phyloP scores from a whole-genome alignment of 345 rosid genomes.

The Capsella bursapastoris region DNA sequence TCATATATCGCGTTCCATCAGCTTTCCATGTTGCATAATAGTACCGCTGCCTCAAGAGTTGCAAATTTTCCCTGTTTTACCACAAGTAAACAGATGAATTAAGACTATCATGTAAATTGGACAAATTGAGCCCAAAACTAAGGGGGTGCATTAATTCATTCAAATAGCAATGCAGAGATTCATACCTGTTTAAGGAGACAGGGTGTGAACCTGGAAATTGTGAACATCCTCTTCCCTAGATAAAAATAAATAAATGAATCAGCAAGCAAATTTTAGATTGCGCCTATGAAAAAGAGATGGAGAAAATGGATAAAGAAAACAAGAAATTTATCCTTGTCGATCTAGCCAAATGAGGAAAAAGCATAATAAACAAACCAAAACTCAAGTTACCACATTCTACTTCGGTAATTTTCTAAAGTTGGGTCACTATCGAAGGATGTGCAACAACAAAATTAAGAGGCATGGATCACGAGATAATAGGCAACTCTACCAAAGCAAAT shows the following conservation, averaged over 20 bases:
- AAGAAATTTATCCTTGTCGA: neutral
- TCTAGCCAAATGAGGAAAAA: slow-evolving; percentile 7
- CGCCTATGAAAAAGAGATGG: neutral
- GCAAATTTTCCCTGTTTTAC: slow-evolving; percentile 81
- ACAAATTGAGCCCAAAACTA: neutral
- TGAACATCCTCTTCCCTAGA: slow-evolving; percentile 67
- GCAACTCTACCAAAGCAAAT: slow-evolving; percentile 8
- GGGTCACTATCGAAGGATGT: neutral
- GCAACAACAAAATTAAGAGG: slow-evolving; percentile 16
- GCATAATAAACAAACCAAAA: neutral
- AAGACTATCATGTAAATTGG: slow-evolving; percentile 3
- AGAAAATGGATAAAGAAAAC: neutral
- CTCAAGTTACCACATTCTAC: slow-evolving; percentile 25
- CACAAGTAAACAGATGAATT: slow-evolving; percentile 7
- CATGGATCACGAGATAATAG: neutral
- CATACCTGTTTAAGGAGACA: slow-evolving; percentile 81
- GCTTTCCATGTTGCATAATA: slow-evolving; percentile 99
- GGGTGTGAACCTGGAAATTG: slow-evolving; percentile 92
- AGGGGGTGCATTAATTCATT: neutral
- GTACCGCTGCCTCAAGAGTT: slow-evolving; percentile 86
- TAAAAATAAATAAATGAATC: slow-evolving; percentile 32
- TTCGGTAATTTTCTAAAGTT: slow-evolving; percentile 23
- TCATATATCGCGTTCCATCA: slow-evolving; percentile 98
- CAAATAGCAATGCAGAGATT: neutral
- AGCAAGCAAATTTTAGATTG: slow-evolving; percentile 25